These are phyloP conservation scores for Tetracladium setigerum DNA, from an alignment of 495 filamentous ascomycete genomes.

Conservation along the genomic window DNA sequence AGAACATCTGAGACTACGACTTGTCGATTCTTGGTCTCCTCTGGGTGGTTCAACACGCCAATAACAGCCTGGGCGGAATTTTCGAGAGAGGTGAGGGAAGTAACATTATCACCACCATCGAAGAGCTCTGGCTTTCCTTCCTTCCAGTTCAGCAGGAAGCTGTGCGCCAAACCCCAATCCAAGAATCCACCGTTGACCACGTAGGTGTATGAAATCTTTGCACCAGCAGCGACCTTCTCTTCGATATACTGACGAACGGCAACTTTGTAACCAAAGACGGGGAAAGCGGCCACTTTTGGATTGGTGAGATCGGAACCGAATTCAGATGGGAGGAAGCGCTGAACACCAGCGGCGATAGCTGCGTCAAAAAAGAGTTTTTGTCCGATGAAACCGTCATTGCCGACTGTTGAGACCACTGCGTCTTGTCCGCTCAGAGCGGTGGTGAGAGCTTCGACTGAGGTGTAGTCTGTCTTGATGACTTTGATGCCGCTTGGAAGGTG, in stretches of 20 bases:
- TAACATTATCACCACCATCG: slow-evolving; percentile 35
- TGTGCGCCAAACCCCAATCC: slow-evolving; percentile 36
- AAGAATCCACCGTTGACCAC: slow-evolving; percentile 39
- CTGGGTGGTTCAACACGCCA: slow-evolving; percentile 33
- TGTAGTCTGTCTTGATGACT: slow-evolving; percentile 43
- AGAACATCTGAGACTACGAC: slow-evolving; percentile 34
- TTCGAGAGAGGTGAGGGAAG: slow-evolving; percentile 35
- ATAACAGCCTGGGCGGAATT: slow-evolving; percentile 34
- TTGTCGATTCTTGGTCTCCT: slow-evolving; percentile 40
- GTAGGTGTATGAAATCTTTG: slow-evolving; percentile 35
- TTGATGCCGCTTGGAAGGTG: slow-evolving; percentile 26
- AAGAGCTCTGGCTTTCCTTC: slow-evolving; percentile 28
- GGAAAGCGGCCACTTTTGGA: slow-evolving; percentile 25
- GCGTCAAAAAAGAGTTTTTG: slow-evolving; percentile 52
- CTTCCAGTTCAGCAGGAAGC: slow-evolving; percentile 31
- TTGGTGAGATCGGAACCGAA: slow-evolving; percentile 44
- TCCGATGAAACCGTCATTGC: slow-evolving; percentile 22
- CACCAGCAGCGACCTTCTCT: slow-evolving; percentile 25
- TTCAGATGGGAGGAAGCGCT: slow-evolving; percentile 56
- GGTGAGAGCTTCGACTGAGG: slow-evolving; percentile 40
- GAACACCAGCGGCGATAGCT: slow-evolving; percentile 46
- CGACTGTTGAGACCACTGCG: slow-evolving; percentile 47
- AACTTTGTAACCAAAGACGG: slow-evolving; percentile 40
- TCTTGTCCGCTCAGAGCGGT: slow-evolving; percentile 45
- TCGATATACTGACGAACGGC: slow-evolving; percentile 31